phyloP scores from a whole-genome alignment of 164 flowering plant species.

The Warburgia ugandensis region DNA sequence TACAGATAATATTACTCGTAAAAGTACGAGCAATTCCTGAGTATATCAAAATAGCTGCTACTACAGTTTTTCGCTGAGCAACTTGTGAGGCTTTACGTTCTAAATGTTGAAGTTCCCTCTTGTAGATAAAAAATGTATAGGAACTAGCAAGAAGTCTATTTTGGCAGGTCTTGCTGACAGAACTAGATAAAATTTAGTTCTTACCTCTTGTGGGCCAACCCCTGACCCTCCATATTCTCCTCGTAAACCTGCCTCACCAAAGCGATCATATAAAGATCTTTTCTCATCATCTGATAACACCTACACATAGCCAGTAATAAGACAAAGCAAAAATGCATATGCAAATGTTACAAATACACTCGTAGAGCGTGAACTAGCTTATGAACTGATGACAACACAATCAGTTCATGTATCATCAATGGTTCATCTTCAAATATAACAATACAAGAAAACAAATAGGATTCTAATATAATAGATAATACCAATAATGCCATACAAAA shows the following conservation, averaged over 20 bases:
- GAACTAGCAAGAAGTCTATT: too few species aligned
- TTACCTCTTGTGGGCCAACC: slow-evolving; percentile 52
- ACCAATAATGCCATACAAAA: background rate
- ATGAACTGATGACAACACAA: too few species aligned
- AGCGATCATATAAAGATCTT: slow-evolving; percentile 82
- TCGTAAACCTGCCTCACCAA: slow-evolving; percentile 86
- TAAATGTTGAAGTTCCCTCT: too few species aligned
- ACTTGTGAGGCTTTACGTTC: too few species aligned
- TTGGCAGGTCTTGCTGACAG: too few species aligned
- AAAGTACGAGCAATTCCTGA: background rate
- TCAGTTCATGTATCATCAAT: too few species aligned
- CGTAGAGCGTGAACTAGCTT: too few species aligned
- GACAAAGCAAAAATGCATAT: background rate
- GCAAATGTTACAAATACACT: too few species aligned
- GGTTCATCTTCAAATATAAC: background rate
- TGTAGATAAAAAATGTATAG: too few species aligned
- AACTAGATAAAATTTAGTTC: slow-evolving; percentile 4
- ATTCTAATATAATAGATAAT: background rate
- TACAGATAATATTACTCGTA: slow-evolving; percentile 3
- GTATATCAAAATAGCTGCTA: too few species aligned
- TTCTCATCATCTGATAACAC: slow-evolving; percentile 91
- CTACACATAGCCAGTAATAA: slow-evolving; percentile 31
- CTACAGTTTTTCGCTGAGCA: too few species aligned
- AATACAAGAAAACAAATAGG: background rate
- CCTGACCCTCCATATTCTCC: slow-evolving; percentile 49